These are phyloP conservation scores for Acer negundo DNA, from an alignment of 345 rosid species.

Conservation along the genomic window DNA sequence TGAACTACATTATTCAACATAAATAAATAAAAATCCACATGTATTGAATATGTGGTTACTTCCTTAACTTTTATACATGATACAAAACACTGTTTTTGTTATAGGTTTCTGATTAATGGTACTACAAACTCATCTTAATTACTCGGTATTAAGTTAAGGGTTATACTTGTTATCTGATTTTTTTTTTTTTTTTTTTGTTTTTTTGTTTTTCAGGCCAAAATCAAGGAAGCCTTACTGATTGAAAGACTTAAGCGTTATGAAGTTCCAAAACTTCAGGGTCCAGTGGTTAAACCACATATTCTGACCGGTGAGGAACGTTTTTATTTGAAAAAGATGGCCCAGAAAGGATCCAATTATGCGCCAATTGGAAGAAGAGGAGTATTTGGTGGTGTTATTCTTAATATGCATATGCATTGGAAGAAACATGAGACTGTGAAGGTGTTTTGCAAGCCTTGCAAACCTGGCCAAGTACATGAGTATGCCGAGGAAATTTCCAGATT, in stretches of 20 bases:
- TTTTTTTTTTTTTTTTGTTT: background rate
- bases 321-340: slow-evolving; percentile 85
- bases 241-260: slow-evolving; percentile 87
- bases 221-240: slow-evolving; percentile 77
- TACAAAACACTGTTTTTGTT: background rate
- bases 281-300: slow-evolving; percentile 68
- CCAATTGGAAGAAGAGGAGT: slow-evolving; percentile 83
- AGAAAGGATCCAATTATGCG: slow-evolving; percentile 82
- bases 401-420: slow-evolving; percentile 74
- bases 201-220: slow-evolving; percentile 55
- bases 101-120: background rate
- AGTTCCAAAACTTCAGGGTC: slow-evolving; percentile 80
- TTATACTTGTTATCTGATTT: background rate
- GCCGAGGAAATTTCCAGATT: slow-evolving; percentile 16
- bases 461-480: slow-evolving; percentile 40
- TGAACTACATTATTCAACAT: too few species aligned
- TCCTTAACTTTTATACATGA: background rate
- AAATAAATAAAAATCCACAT: background rate
- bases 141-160: background rate
- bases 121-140: background rate
- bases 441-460: slow-evolving; percentile 75
- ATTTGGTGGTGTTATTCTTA: slow-evolving; percentile 86
- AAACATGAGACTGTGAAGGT: slow-evolving; percentile 75
- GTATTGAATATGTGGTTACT: background rate
- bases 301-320: slow-evolving; percentile 86